Evolutionary conservation across 306 rosid species (phyloP).

Genomic region (Begonia peltatifolia): DNA sequence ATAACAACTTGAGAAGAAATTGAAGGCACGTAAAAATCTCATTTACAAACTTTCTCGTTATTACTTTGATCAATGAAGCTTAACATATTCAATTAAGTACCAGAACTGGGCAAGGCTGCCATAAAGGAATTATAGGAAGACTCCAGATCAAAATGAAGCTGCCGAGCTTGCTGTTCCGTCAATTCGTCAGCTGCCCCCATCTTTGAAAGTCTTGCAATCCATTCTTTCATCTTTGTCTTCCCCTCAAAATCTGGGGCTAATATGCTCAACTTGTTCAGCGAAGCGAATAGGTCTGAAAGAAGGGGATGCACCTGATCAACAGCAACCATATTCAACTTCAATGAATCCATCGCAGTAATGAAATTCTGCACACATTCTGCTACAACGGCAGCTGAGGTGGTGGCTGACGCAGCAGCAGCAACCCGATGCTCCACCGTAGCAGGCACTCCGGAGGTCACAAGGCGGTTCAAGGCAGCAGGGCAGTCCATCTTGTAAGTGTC

Average conservation of each 20-base stretch:
- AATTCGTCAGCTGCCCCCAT: slow-evolving; percentile 95
- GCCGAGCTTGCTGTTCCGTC: slow-evolving; percentile 85
- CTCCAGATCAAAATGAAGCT: slow-evolving; percentile 89
- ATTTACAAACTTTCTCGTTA: slow-evolving; percentile 18
- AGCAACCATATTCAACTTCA: slow-evolving; percentile 77
- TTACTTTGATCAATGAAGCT: neutral
- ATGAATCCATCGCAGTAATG: slow-evolving; percentile 80
- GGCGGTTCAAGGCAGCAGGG: slow-evolving; percentile 80
- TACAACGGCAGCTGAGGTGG: slow-evolving; percentile 72
- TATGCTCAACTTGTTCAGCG: slow-evolving; percentile 7
- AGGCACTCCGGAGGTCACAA: slow-evolving; percentile 74
- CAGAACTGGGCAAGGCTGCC: slow-evolving; percentile 82
- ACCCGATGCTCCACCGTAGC: slow-evolving; percentile 91
- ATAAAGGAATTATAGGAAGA: slow-evolving; percentile 83
- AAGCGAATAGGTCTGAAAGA: slow-evolving; percentile 60
- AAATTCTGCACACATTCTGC: slow-evolving; percentile 90
- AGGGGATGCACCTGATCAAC: slow-evolving; percentile 94
- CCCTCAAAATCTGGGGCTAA: slow-evolving; percentile 82
- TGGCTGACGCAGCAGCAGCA: slow-evolving; percentile 29
- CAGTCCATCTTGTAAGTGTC: slow-evolving; percentile 96
- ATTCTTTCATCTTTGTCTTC: slow-evolving; percentile 72
- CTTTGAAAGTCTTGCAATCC: slow-evolving; percentile 77
- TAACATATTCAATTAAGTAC: slow-evolving; percentile 35
- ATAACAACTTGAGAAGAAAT: slow-evolving; percentile 9
- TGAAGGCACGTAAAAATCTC: slow-evolving; percentile 2